Evolutionary conservation across 148 eudicot species (phyloP).

Genomic region (Dysphania ambrosioides): DNA sequence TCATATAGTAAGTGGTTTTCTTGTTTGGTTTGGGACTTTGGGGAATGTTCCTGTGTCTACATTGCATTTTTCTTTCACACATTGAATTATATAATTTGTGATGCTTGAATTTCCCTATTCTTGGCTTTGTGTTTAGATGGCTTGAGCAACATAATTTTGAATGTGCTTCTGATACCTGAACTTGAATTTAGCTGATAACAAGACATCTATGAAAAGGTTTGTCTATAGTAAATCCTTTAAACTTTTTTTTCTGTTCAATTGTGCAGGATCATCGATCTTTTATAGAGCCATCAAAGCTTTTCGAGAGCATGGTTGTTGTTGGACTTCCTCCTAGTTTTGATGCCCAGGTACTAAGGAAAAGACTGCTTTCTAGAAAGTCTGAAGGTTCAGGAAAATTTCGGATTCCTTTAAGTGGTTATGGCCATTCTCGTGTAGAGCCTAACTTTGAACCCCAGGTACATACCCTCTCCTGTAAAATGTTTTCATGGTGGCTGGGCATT

Average conservation of each 20-base stretch:
- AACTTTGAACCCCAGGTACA: slow-evolving; percentile 90
- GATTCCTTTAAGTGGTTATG: slow-evolving; percentile 62
- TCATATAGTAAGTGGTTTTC: not conserved
- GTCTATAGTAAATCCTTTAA: not conserved
- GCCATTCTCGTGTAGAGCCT: slow-evolving; percentile 72
- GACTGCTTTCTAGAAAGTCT: slow-evolving; percentile 55
- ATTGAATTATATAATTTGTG: not conserved
- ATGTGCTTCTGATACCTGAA: not conserved
- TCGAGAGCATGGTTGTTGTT: slow-evolving; percentile 94
- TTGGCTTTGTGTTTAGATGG: not conserved
- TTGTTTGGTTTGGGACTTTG: slow-evolving; percentile 1
- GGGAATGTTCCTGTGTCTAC: not conserved
- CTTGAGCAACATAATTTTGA: not conserved
- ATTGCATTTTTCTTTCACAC: not conserved
- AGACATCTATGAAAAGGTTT: not conserved
- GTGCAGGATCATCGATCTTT: slow-evolving; percentile 73
- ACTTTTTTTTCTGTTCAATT: not conserved
- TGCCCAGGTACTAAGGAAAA: slow-evolving; percentile 60
- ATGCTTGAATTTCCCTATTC: not conserved
- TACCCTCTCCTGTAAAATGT: not conserved
- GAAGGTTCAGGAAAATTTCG: slow-evolving; percentile 81
- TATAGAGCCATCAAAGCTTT: slow-evolving; percentile 77
- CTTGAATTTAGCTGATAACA: not conserved
- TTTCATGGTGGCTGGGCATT: slow-evolving; percentile 10
- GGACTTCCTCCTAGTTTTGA: slow-evolving; percentile 94